These are phyloP conservation scores for Nothophaeocryptopus gaeumannii DNA, from an alignment of 2,329 filamentous ascomycete genomes.

Conservation along the genomic window DNA sequence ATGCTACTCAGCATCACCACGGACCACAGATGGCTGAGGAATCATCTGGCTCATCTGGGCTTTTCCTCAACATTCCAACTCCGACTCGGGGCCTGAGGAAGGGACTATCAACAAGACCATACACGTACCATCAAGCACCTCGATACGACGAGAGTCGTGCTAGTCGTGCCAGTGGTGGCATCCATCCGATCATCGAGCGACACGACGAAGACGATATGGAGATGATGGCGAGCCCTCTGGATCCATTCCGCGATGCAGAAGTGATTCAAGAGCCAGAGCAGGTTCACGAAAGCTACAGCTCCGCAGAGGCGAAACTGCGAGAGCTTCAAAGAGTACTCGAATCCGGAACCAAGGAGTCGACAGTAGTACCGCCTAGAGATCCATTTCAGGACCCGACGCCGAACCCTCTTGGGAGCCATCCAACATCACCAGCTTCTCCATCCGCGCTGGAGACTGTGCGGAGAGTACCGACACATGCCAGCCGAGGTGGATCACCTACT, in stretches of 20 bases:
- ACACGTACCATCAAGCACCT: slow-evolving; percentile 38
- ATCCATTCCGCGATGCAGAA: slow-evolving; percentile 42
- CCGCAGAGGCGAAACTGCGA: slow-evolving; percentile 17
- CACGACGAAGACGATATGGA: slow-evolving; percentile 22
- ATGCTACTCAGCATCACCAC: slow-evolving; percentile 33
- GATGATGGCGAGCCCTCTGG: neutral
- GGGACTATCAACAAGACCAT: slow-evolving; percentile 37
- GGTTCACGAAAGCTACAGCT: slow-evolving; percentile 12
- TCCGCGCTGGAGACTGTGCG: slow-evolving; percentile 24
- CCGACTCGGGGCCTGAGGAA: slow-evolving; percentile 48
- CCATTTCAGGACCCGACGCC: slow-evolving; percentile 42
- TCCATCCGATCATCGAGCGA: slow-evolving; percentile 24
- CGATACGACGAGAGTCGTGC: slow-evolving; percentile 50
- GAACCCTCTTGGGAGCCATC: slow-evolving; percentile 37
- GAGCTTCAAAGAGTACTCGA: slow-evolving; percentile 19
- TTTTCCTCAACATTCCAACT: slow-evolving; percentile 49
- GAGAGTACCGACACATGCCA: slow-evolving; percentile 26
- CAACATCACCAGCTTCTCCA: slow-evolving; percentile 28
- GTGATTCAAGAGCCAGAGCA: slow-evolving; percentile 28
- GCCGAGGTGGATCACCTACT: slow-evolving; percentile 13
- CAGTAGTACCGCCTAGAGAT: slow-evolving; percentile 23
- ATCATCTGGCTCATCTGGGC: slow-evolving; percentile 44
- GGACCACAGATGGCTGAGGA: slow-evolving; percentile 12
- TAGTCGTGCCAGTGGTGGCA: slow-evolving; percentile 47
- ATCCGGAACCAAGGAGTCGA: slow-evolving; percentile 4